Evolutionary conservation across 345 rosid species (phyloP), one percentile per base, ranked within the genome.

Genomic region (Citrus australasica): DNA sequence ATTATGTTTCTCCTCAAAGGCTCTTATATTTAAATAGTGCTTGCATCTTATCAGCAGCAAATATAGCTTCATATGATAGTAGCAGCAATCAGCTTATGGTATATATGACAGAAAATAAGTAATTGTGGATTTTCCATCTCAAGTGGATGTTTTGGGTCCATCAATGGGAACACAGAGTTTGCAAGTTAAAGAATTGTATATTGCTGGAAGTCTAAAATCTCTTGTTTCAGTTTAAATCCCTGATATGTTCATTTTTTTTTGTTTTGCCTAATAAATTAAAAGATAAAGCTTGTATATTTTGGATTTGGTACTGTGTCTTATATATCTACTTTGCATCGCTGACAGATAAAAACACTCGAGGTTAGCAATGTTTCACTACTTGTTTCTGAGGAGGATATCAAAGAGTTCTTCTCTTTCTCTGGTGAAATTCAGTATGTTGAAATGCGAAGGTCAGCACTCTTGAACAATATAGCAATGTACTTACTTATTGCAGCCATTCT

Each of bases 351-450:
- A 76, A 89, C 92, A 55, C 68, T 89, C 21, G 80, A 80, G 86
- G 88, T 87, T 19, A 83, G 85, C 82, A 89, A 87, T 79, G 53
- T 89, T 61, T 89, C 92, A 1, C 38, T 75, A 13, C 64, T 53
- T n/a, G 88, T 85, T 59, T 74, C 82, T 3, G 85, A 79, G 72
- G 62, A 13, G 13, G 89, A 87, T 74, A 72, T 89, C 73, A 83
- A 55, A 79, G 92, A 86, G 73, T 87, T 89, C 79, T 89, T 89
- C 66, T 87, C 90, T 27, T 86, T 83, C 77, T 84, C 90, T 25
- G 90, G 92, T 4, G 82, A 89, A 37, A 67, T 89, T 68, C 84
- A 80, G 72, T 73, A 84, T 63, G 81, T 87, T 51, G 90, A 89
- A 75, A 85, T 87, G 84, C 77, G 28, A 80, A 89, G 86, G 92